These are phyloP conservation scores for Leptomonas pyrrhocoris DNA, from an alignment of 208 protist species.

Conservation along the genomic window DNA sequence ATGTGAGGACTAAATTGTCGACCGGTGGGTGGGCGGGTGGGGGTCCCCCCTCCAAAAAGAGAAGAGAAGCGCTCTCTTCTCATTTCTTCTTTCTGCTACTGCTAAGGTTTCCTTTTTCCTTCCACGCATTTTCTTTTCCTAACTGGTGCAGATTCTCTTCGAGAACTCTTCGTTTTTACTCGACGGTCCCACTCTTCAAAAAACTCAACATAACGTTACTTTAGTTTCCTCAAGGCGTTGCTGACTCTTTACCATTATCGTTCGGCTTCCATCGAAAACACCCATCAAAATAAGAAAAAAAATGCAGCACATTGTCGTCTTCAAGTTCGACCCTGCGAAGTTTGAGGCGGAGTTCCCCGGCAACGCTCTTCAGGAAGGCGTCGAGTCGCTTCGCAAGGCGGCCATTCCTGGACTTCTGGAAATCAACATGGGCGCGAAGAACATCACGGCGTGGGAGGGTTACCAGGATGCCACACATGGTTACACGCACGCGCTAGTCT, in stretches of 20 bases:
- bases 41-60: too few relatives aligned
- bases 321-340: conserved; percentile 61
- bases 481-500: conserved; percentile 76
- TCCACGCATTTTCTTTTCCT: too few relatives aligned
- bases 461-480: conserved; percentile 60
- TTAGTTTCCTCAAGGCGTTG: too few relatives aligned
- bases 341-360: conserved; percentile 47
- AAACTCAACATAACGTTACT: too few relatives aligned
- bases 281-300: conserved; percentile 1
- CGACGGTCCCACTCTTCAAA: too few relatives aligned
- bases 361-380: conserved; percentile 34
- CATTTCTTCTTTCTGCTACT: not conserved
- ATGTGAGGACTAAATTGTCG: too few relatives aligned
- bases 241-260: too few relatives aligned
- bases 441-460: conserved; percentile 43
- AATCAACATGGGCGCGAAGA: conserved; percentile 52
- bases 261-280: not conserved
- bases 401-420: conserved; percentile 68
- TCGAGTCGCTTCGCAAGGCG: conserved; percentile 33
- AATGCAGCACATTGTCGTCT: conserved; percentile 72
- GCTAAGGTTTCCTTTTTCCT: too few relatives aligned
- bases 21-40: too few relatives aligned
- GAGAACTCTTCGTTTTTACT: too few relatives aligned
- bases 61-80: too few relatives aligned
- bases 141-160: too few relatives aligned